A percentile compares a stretch with the other conserved stretches of the same genome.
phyloP scores from a whole-genome alignment of 2,329 filamentous ascomycete species.

The Fusarium odoratissimum region DNA sequence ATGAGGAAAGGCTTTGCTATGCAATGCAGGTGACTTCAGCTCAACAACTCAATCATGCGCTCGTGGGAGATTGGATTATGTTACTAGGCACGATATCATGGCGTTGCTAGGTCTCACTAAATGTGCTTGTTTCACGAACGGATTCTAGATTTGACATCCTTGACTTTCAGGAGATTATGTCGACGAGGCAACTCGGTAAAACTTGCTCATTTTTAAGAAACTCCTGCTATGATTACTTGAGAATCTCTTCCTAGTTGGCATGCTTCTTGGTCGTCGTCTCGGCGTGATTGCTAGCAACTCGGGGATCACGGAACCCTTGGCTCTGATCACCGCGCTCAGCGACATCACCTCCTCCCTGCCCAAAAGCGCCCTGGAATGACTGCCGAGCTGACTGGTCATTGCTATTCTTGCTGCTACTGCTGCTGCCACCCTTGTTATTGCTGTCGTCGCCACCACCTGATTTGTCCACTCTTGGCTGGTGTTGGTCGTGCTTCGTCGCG shows the following conservation, averaged over 20 bases:
- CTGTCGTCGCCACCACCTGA: not conserved
- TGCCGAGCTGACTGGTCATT: not conserved
- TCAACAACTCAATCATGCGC: conserved; percentile 24
- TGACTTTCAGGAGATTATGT: not conserved
- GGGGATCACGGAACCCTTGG: conserved; percentile 19
- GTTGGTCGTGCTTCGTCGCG: conserved; percentile 15
- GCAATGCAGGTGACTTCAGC: conserved; percentile 7
- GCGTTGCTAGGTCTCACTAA: not conserved
- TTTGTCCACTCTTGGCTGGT: conserved; percentile 23
- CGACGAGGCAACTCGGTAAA: not conserved
- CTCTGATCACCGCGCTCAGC: conserved; percentile 16
- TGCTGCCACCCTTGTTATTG: not conserved
- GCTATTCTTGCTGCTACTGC: not conserved
- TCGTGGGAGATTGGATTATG: conserved; percentile 28
- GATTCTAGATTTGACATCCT: not conserved
- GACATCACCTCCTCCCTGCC: conserved; percentile 22
- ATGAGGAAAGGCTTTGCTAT: not conserved
- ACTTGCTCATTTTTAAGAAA: conserved; percentile 5
- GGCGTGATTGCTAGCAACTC: conserved; percentile 32
- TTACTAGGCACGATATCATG: not conserved
- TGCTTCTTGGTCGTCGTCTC: conserved; percentile 24
- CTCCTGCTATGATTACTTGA: conserved; percentile 18
- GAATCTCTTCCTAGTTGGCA: conserved; percentile 2
- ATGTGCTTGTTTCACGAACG: not conserved
- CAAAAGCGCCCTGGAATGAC: conserved; percentile 10